Evolutionary conservation across 495 filamentous ascomycete genomes (phyloP).

Genomic region (Neurospora tetraspora): DNA sequence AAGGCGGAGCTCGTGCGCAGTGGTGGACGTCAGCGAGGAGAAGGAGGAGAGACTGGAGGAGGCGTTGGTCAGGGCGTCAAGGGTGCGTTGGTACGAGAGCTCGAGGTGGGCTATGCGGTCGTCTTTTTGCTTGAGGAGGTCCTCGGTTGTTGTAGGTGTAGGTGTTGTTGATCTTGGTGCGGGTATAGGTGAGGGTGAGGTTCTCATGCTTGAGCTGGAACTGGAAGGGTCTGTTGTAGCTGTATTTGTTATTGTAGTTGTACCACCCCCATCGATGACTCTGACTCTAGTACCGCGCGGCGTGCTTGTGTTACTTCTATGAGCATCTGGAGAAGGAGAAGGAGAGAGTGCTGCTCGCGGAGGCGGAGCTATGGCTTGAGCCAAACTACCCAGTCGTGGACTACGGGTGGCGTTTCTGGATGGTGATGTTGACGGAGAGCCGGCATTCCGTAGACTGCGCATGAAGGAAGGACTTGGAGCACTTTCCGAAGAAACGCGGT

Average conservation of each 20-base stretch:
- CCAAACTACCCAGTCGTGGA: background rate
- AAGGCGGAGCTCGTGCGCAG: constrained; percentile 27
- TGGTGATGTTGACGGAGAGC: background rate
- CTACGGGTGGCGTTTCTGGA: background rate
- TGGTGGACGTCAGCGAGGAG: background rate
- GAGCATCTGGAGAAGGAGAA: background rate
- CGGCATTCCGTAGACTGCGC: background rate
- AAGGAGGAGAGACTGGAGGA: background rate
- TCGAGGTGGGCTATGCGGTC: constrained; percentile 34
- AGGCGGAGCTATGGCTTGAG: background rate
- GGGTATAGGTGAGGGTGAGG: background rate
- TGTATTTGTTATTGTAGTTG: background rate
- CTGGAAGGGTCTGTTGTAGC: background rate
- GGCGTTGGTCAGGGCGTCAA: constrained; percentile 27
- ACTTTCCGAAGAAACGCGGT: background rate
- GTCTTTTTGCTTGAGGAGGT: constrained; percentile 28
- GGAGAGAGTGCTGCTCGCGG: background rate
- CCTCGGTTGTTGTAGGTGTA: constrained; percentile 6
- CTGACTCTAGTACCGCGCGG: background rate
- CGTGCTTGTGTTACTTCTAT: background rate
- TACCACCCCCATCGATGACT: background rate
- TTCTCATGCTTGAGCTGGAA: background rate
- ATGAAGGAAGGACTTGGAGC: background rate
- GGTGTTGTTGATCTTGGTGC: background rate
- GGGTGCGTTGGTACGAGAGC: constrained; percentile 21